phyloP scores from a whole-genome alignment of 73 alveolate species.

The Blepharisma stoltei region DNA sequence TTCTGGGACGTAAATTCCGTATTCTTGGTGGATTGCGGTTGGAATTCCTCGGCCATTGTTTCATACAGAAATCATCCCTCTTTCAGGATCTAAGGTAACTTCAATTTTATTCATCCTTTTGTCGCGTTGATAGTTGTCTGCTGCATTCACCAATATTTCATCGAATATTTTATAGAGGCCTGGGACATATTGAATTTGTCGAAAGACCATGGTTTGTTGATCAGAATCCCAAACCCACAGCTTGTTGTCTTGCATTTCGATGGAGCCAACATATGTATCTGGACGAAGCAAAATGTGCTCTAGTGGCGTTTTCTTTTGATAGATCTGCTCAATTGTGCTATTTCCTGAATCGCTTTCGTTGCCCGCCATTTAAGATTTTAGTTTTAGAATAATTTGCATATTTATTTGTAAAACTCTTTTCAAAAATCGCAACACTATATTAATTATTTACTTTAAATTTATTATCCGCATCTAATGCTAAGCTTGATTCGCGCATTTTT shows the following conservation, averaged over 20 bases:
- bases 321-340: constrained; percentile 78
- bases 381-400: no score
- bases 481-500: no score
- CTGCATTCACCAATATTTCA: constrained; percentile 99
- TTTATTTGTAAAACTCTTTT: no score
- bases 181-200: constrained; percentile 89
- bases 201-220: constrained; percentile 55
- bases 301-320: constrained; percentile 79
- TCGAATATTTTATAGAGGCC: constrained; percentile 92
- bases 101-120: constrained; percentile 89
- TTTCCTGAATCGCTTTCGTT: neutral
- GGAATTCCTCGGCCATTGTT: constrained; percentile 97
- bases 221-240: constrained; percentile 70
- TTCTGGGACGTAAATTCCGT: constrained; percentile 94
- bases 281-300: constrained; percentile 95
- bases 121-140: constrained; percentile 96
- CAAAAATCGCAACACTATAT: no score
- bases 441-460: no score
- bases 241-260: constrained; percentile 65
- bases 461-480: no score
- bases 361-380: no score
- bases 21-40: constrained; percentile 81
- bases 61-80: constrained; percentile 68
- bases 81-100: constrained; percentile 83
- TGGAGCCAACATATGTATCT: constrained; percentile 93